These are phyloP conservation scores for Colletotrichum tropicicola DNA, from an alignment of 2,329 filamentous ascomycete genomes.

Conservation along the genomic window DNA sequence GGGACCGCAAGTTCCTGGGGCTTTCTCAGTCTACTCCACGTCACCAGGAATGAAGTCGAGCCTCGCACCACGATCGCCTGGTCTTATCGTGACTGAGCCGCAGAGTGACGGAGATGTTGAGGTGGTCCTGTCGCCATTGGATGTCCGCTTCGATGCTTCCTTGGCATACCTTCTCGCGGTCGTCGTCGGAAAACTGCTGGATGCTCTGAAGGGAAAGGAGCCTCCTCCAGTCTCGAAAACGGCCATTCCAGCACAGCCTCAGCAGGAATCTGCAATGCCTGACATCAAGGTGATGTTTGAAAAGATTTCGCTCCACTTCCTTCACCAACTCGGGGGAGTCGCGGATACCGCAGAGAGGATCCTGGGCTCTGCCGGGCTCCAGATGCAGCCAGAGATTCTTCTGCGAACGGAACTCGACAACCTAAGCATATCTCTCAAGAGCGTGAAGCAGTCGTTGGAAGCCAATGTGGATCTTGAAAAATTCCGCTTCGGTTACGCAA, in stretches of 20 bases:
- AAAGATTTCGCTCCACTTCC: constrained; percentile 62
- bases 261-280: constrained; percentile 35
- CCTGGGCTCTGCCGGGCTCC: constrained; percentile 49
- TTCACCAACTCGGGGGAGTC: constrained; percentile 63
- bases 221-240: constrained; percentile 26
- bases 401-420: constrained; percentile 59
- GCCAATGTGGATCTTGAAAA: constrained; percentile 60
- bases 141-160: constrained; percentile 64
- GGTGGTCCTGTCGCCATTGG: constrained; percentile 60
- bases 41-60: constrained; percentile 18
- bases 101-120: constrained; percentile 51
- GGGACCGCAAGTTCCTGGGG: constrained; percentile 65
- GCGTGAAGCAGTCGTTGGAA: constrained; percentile 38
- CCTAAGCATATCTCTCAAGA: constrained; percentile 44
- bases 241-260: constrained; percentile 13
- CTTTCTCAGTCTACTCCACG: constrained; percentile 62
- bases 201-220: constrained; percentile 48
- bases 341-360: constrained; percentile 59
- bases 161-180: constrained; percentile 63
- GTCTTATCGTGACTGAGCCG: constrained; percentile 23
- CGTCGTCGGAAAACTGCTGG: constrained; percentile 58
- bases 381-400: constrained; percentile 59
- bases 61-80: background rate
- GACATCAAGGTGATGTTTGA: constrained; percentile 56
- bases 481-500: constrained; percentile 69